A percentile compares a stretch with the other conserved stretches of the same genome.
Conservation (phyloP, 2,329 filamentous ascomycete species). For the Corinectria fuckeliana region DNA sequence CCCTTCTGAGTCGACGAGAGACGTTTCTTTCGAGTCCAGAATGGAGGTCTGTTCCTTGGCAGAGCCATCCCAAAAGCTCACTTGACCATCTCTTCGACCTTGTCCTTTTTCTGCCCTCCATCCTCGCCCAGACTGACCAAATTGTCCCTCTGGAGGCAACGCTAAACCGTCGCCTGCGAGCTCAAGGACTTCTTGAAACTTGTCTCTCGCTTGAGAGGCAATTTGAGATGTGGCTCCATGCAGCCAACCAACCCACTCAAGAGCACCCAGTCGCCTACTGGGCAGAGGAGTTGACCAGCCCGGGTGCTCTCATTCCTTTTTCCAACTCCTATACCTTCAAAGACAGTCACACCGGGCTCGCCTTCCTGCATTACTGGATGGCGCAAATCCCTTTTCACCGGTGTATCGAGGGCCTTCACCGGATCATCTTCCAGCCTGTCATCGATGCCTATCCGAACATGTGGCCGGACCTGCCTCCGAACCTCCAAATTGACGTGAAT, state of each 20-base stretch:
- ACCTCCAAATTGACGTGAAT: constrained; percentile 49
- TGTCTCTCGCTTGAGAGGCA: constrained; percentile 56
- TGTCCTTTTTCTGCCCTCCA: constrained; percentile 52
- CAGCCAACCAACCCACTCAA: constrained; percentile 37
- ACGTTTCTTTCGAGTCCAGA: constrained; percentile 59
- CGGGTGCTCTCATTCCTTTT: constrained; percentile 50
- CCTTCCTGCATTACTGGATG: constrained; percentile 62
- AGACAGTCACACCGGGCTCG: constrained; percentile 51
- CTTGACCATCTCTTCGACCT: constrained; percentile 62
- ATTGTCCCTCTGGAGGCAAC: constrained; percentile 49
- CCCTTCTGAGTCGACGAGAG: constrained; percentile 56
- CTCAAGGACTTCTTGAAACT: constrained; percentile 55
- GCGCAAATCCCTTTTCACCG: constrained; percentile 56
- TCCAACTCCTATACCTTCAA: constrained; percentile 53
- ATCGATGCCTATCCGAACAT: constrained; percentile 48
- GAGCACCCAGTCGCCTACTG: constrained; percentile 48
- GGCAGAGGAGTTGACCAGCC: constrained; percentile 42
- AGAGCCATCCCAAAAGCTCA: constrained; percentile 55
- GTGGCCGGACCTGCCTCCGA: constrained; percentile 47
- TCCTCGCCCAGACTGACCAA: constrained; percentile 54
- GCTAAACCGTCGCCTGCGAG: constrained; percentile 50
- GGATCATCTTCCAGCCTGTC: constrained; percentile 52
- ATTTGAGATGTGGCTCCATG: constrained; percentile 55
- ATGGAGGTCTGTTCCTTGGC: constrained; percentile 61
- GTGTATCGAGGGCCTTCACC: constrained; percentile 54